Evolutionary conservation across 805 yeast genomes (phyloP).

Genomic region (Candida quercuum): DNA sequence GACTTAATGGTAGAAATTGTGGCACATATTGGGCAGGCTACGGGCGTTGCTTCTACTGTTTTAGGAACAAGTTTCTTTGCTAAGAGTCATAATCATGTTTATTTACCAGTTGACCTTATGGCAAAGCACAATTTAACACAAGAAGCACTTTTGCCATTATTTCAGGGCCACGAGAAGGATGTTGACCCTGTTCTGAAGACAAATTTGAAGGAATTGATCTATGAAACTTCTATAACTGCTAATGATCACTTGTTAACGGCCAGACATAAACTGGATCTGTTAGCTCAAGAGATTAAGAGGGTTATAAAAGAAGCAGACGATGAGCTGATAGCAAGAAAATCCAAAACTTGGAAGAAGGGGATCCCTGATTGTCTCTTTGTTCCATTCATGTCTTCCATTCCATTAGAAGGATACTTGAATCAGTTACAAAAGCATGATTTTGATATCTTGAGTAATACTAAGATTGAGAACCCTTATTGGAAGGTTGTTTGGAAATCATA

Average conservation of each 20-base stretch:
- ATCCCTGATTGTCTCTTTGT: conserved; percentile 61
- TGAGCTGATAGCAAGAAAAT: conserved; percentile 21
- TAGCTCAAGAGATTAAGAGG: conserved; percentile 32
- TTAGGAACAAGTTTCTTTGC: conserved; percentile 58
- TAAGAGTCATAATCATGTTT: conserved; percentile 31
- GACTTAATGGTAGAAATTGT: conserved; percentile 48
- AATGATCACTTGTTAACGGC: conserved; percentile 78
- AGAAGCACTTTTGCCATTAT: conserved; percentile 51
- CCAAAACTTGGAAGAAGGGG: conserved; percentile 36
- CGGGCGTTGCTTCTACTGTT: conserved; percentile 61
- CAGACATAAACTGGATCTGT: conserved; percentile 41
- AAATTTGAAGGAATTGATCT: conserved; percentile 52
- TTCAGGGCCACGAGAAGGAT: conserved; percentile 23
- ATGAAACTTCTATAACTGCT: conserved; percentile 66
- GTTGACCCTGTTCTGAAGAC: conserved; percentile 24
- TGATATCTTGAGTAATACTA: conserved; percentile 37
- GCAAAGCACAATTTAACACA: conserved; percentile 51
- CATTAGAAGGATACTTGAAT: conserved; percentile 56
- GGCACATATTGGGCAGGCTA: conserved; percentile 82
- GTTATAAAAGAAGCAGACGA: conserved; percentile 25
- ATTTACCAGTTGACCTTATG: conserved; percentile 61
- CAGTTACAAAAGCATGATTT: conserved; percentile 59
- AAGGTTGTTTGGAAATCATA: conserved; percentile 23
- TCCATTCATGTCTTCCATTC: conserved; percentile 65
- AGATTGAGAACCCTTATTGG: conserved; percentile 22